phyloP scores from a whole-genome alignment of 31 red algal species.

The Odonthalia washingtoniensis region DNA sequence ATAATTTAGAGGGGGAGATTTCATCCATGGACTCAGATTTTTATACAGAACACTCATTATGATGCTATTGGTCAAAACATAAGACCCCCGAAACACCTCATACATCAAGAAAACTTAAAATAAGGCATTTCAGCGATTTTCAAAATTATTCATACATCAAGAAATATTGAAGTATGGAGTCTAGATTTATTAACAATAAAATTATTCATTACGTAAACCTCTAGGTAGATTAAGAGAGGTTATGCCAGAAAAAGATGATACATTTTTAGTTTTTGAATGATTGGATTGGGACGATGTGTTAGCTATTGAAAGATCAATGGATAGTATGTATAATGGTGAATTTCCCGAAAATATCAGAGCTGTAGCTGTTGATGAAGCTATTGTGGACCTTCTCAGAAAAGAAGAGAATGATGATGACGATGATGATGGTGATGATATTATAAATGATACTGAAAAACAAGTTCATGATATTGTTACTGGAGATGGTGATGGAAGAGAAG shows the following conservation, averaged over 20 bases:
- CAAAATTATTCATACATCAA: background rate
- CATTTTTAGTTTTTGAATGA: conserved; percentile 51
- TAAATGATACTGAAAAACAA: no score
- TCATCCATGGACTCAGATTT: background rate
- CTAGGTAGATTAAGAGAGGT: conserved; percentile 49
- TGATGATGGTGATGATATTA: background rate
- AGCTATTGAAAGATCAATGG: conserved; percentile 50
- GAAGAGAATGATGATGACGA: background rate
- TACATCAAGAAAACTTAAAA: background rate
- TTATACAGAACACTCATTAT: background rate
- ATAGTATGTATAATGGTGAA: conserved; percentile 44
- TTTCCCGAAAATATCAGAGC: conserved; percentile 48
- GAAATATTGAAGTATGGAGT: background rate
- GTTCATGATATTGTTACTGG: no score
- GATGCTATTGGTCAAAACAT: background rate
- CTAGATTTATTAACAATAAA: background rate
- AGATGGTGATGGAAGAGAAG: no score
- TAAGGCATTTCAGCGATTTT: background rate
- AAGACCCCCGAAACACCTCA: background rate
- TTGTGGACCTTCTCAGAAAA: conserved; percentile 3
- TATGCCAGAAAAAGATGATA: conserved; percentile 48
- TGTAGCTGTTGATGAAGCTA: conserved; percentile 18
- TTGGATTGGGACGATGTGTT: conserved; percentile 50
- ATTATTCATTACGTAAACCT: no score
- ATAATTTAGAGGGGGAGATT: background rate